A percentile compares a stretch with the other conserved stretches of the same genome.
phyloP scores from a whole-genome alignment of 306 rosid genomes.

The Hippophae gyantsensis region DNA sequence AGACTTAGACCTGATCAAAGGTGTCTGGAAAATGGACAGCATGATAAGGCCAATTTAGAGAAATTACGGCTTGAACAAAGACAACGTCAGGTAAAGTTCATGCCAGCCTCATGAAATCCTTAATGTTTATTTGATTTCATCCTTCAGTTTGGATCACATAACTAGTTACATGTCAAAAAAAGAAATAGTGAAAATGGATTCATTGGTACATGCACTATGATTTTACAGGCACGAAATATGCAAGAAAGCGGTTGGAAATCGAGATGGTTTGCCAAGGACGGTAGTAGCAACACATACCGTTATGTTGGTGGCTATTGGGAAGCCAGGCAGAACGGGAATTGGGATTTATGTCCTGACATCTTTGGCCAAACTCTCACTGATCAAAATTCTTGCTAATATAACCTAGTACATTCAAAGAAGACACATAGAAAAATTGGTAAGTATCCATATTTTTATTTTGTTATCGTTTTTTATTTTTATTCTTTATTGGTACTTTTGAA shows the following conservation, averaged over 20 bases:
- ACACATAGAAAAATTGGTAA: too few species aligned
- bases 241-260: constrained; percentile 98
- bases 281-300: constrained; percentile 58
- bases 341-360: constrained; percentile 94
- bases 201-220: too few species aligned
- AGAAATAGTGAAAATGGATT: too few species aligned
- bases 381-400: constrained; percentile 3
- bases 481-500: rapidly evolving
- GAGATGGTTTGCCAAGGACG: constrained; percentile 75
- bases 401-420: too few species aligned
- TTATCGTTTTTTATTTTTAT: too few species aligned
- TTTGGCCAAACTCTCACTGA: constrained; percentile 73
- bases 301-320: constrained; percentile 93
- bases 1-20: constrained; percentile 98
- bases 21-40: constrained; percentile 90
- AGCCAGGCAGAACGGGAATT: constrained; percentile 51
- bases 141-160: background rate
- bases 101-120: background rate
- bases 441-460: too few species aligned
- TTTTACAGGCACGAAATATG: constrained; percentile 78
- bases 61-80: constrained; percentile 90
- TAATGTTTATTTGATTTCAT: too few species aligned
- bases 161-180: constrained; percentile 15
- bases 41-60: constrained; percentile 91
- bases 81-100: constrained; percentile 74